Percentiles rank a stretch among this genome's conserved stretches.
phyloP scores from a whole-genome alignment of 2,329 filamentous ascomycete genomes.

The Penicillium frequentans region DNA sequence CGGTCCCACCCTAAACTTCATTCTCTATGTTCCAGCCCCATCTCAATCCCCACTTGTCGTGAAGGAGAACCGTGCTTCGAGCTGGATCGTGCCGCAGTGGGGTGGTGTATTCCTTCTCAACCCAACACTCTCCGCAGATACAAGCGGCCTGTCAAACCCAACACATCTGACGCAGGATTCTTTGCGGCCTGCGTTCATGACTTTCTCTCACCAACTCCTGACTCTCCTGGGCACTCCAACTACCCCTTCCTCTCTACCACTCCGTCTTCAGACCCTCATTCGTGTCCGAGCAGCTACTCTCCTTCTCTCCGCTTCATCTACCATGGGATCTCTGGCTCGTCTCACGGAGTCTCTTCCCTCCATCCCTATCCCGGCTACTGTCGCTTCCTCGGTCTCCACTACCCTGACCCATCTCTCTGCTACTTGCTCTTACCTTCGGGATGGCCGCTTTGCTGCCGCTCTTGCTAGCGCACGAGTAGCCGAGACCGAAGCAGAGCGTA shows the following conservation, averaged over 20 bases:
- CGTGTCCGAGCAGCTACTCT: slow-evolving; percentile 85
- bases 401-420: slow-evolving; percentile 75
- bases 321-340: slow-evolving; percentile 86
- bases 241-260: slow-evolving; percentile 72
- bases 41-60: slow-evolving; percentile 60
- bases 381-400: slow-evolving; percentile 79
- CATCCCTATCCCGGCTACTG: slow-evolving; percentile 85
- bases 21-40: slow-evolving; percentile 81
- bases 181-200: slow-evolving; percentile 78
- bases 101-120: slow-evolving; percentile 74
- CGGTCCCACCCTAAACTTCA: slow-evolving; percentile 93
- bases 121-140: slow-evolving; percentile 37
- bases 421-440: slow-evolving; percentile 69
- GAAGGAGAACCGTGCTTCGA: slow-evolving; percentile 62
- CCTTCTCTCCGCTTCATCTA: slow-evolving; percentile 85
- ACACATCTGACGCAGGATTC: slow-evolving; percentile 62
- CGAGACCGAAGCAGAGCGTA: slow-evolving; percentile 84
- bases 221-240: slow-evolving; percentile 83
- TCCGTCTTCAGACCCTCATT: slow-evolving; percentile 79
- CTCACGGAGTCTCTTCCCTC: slow-evolving; percentile 80
- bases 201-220: slow-evolving; percentile 86
- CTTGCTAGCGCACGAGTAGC: slow-evolving; percentile 80
- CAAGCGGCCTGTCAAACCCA: slow-evolving; percentile 35
- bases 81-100: slow-evolving; percentile 97
- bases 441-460: slow-evolving; percentile 63